Evolutionary conservation across 805 yeast genomes (phyloP), one percentile per base, ranked within the genome.

Genomic region (Hanseniaspora singularis): DNA sequence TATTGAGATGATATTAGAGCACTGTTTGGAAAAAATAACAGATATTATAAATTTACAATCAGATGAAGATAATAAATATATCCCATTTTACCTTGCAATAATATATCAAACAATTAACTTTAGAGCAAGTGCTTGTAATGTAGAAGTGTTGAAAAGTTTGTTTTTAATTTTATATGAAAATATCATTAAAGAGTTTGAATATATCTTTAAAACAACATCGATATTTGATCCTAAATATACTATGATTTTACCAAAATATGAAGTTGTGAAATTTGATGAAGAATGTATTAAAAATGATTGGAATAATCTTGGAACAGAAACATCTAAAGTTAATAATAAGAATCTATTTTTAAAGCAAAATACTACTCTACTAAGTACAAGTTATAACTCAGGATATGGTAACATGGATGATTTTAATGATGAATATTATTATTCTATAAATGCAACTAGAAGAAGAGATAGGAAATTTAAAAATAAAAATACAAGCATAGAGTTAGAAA

Each of bases 51-150:
- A 28, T 19, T 16, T 23, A 4, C 5, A 7, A 27, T 7, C 9
- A 16, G 40, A 33, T 51, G 71, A 1, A 59, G 78, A 24, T 2
- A 34, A 24, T 11, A 40, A 37, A 10, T 37, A 32, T 0, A 64
- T 78, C 3, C 92, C 92, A 1, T 80, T 77, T 55, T 52, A 82
- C 12, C 55, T 80, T 2, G 67, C 81, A 0, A 53, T 82, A 33
- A 62, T 81, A 32, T 76, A 76, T 53, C 73, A 74, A 43, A 55
- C 76, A 1, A 58, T 80, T 5, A 67, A 61, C 18, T 83, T 77
- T 59, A 66, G 83, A 55, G 79, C 83, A 1, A 72, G 73, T 48
- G 87, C 89, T 0, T 67, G 79, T 1, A 65, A 64, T 18, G 60
- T 55, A 31, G 54, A 57, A 12, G 63, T 70, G 20, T 62, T 66